These are phyloP conservation scores for Ophiostoma perfectum DNA, from an alignment of 2,329 filamentous ascomycete genomes.

Conservation along the genomic window DNA sequence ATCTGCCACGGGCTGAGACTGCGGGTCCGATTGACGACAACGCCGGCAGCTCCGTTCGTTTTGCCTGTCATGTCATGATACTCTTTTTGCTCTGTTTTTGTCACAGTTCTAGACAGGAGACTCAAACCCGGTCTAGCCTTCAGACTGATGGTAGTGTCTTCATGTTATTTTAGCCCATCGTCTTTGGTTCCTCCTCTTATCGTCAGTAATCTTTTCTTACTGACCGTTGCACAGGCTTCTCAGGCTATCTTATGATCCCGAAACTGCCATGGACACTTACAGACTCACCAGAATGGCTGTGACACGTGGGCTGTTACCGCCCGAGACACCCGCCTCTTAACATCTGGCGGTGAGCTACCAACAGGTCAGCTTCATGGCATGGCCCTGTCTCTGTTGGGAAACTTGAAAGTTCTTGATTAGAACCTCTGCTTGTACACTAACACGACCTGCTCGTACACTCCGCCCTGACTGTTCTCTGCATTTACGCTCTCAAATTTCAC, in stretches of 20 bases:
- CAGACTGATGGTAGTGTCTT: too few relatives aligned
- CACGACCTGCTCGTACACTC: too few relatives aligned
- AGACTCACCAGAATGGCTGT: neutral
- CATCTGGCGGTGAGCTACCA: conserved; percentile 15
- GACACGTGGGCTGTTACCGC: neutral
- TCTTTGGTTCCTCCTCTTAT: too few relatives aligned
- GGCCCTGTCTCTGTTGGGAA: neutral
- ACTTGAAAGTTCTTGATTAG: neutral
- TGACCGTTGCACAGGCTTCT: neutral
- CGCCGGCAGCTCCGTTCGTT: neutral
- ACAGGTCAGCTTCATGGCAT: neutral
- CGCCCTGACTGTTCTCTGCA: too few relatives aligned
- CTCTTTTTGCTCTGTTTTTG: neutral
- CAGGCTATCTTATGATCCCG: neutral
- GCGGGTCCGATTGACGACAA: conserved; percentile 16
- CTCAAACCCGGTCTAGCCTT: too few relatives aligned
- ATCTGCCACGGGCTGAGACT: conserved; percentile 19
- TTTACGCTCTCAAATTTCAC: too few relatives aligned
- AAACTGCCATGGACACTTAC: neutral
- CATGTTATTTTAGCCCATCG: too few relatives aligned
- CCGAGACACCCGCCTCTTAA: conserved; percentile 14
- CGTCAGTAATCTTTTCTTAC: neutral
- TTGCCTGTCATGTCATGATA: neutral
- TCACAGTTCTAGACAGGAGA: neutral
- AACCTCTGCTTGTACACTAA: too few relatives aligned